Base-by-base conservation (phyloP, 805 yeast genomes). In the Lipomyces oligophaga region DNA sequence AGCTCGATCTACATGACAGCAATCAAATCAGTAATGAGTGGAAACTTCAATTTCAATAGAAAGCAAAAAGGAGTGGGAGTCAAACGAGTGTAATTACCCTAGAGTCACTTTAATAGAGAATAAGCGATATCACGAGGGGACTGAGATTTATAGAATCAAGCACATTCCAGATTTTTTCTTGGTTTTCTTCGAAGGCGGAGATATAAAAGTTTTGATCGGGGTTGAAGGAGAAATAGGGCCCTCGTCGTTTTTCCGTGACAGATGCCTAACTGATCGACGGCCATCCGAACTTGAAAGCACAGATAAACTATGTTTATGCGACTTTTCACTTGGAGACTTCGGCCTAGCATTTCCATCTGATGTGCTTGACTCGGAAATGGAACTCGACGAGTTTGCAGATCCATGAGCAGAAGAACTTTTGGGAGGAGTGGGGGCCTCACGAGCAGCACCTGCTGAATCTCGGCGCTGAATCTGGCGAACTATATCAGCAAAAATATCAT, bases 401-500 rank as follows among this genome's bases (percentile, higher is more conserved):
- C n/a, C n/a, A n/a, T n/a, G n/a, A n/a, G n/a, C n/a, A n/a, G n/a
- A n/a, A n/a, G n/a, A n/a, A n/a, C n/a, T n/a, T n/a, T n/a, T n/a
- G n/a, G n/a, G n/a, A n/a, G n/a, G n/a, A n/a, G n/a, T n/a, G n/a
- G n/a, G n/a, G n/a, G n/a, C n/a, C n/a, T n/a, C 31, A 5, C 39
- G 42, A 6, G 44, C 43, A 38, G 49, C 55, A 25, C 43, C 37
- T 7, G 57, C 60, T 8, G 68, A 63, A 40, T 85, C 94, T 53
- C 82, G 80, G 58, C 88, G 74, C 76, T 83, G 85, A 47, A 89
- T 86, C 61, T 87, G 96, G 63, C 95, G 78, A 15, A 49, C 56
- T 5, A 52, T 30, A 33, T 52, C 54, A 10, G 47, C 42, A 20
- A 49, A 52, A 19, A 52, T 45, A 30, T 52, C 56, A 15, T 19